phyloP scores from a whole-genome alignment of 345 rosid species.

The Linum lewisii region DNA sequence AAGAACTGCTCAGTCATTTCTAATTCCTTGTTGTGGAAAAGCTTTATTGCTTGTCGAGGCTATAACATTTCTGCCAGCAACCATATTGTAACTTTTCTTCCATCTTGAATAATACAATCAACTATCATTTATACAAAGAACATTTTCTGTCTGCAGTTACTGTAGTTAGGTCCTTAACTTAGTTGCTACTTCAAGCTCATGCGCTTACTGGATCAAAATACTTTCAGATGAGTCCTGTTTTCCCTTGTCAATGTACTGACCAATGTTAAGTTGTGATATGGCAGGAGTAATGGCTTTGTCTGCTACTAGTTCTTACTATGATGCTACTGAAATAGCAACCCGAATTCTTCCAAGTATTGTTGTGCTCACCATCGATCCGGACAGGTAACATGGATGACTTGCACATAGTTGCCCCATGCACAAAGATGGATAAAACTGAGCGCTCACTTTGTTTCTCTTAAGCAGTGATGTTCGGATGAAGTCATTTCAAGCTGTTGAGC shows the following conservation, averaged over 20 bases:
- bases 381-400: constrained; percentile 41
- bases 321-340: constrained; percentile 80
- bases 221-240: constrained; percentile 3
- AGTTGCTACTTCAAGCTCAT: not conserved
- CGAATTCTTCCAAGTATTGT: constrained; percentile 86
- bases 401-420: constrained; percentile 3
- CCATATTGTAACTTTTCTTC: no score
- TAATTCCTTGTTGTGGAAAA: constrained; percentile 1
- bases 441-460: constrained; percentile 14
- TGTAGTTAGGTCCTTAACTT: not conserved
- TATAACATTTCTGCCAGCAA: not conserved
- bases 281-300: constrained; percentile 95
- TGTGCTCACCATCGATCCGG: constrained; percentile 84
- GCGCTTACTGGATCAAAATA: no score
- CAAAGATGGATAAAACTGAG: constrained; percentile 2
- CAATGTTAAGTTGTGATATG: constrained; percentile 9
- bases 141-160: not conserved
- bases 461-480: constrained; percentile 87
- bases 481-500: constrained; percentile 93
- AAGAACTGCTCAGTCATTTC: constrained; percentile 11
- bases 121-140: no score
- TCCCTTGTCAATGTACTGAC: constrained; percentile 7
- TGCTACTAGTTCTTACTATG: constrained; percentile 90
- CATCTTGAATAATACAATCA: no score
- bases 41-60: not conserved